Evolutionary conservation across 345 rosid species (phyloP).

Genomic region (Trapa incisa): DNA sequence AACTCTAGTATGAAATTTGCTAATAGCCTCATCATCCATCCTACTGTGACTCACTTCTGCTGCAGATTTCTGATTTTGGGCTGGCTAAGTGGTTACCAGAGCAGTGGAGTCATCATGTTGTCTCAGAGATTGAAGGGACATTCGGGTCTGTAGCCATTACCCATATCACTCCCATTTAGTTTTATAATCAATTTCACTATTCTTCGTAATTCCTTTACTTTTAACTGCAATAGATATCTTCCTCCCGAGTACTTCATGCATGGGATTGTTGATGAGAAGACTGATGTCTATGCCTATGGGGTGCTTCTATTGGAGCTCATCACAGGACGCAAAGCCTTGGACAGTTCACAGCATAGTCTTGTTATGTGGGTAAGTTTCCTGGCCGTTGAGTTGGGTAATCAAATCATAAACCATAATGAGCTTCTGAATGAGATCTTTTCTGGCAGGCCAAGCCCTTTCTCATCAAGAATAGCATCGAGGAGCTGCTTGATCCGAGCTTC

Average conservation of each 20-base stretch:
- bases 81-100: conserved; percentile 90
- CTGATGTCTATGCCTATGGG: conserved; percentile 78
- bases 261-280: conserved; percentile 85
- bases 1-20: too few species aligned
- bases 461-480: conserved; percentile 25
- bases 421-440: neutral
- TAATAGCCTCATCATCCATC: neutral
- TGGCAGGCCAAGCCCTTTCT: conserved; percentile 68
- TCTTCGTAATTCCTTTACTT: neutral
- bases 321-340: conserved; percentile 75
- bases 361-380: conserved; percentile 70
- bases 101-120: conserved; percentile 81
- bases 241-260: conserved; percentile 94
- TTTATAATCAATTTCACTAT: neutral
- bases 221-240: conserved; percentile 41
- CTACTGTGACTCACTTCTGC: neutral
- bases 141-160: conserved; percentile 47
- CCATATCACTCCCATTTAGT: neutral
- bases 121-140: conserved; percentile 80
- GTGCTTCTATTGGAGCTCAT: conserved; percentile 72
- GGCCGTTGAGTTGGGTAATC: too few species aligned
- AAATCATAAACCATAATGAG: neutral
- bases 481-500: conserved; percentile 56
- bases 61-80: conserved; percentile 89
- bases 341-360: conserved; percentile 58